A percentile compares a stretch with the other conserved stretches of the same genome.
phyloP scores from a whole-genome alignment of 345 rosid genomes.

The Populus simonii region DNA sequence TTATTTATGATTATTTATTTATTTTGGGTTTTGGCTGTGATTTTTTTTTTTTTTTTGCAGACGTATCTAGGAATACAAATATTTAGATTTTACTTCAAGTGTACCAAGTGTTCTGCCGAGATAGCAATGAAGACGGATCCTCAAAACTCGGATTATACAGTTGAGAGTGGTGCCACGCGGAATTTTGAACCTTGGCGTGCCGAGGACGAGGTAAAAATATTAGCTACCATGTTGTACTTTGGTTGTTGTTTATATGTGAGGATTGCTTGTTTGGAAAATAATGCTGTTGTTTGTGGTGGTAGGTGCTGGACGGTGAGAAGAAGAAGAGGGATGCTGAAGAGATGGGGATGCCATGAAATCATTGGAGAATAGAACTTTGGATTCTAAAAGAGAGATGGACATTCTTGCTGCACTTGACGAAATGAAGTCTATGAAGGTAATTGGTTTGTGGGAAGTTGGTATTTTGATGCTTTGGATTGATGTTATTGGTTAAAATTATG shows the following conservation, averaged over 20 bases:
- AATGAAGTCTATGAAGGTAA: constrained; percentile 43
- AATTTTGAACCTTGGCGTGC: constrained; percentile 98
- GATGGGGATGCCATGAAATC: constrained; percentile 96
- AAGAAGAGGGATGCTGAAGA: constrained; percentile 74
- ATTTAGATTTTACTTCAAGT: constrained; percentile 88
- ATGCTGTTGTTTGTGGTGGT: not conserved
- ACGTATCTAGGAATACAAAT: constrained; percentile 87
- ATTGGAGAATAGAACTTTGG: constrained; percentile 79
- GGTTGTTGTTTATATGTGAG: not conserved
- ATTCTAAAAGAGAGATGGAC: constrained; percentile 94
- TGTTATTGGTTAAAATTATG: not conserved
- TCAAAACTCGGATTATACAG: constrained; percentile 84
- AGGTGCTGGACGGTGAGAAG: constrained; percentile 56
- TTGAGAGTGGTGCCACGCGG: constrained; percentile 80
- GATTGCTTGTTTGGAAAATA: not conserved
- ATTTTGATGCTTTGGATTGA: not conserved
- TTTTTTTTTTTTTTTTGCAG: constrained; percentile 34
- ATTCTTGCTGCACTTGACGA: constrained; percentile 92
- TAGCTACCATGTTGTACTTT: not conserved
- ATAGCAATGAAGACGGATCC: constrained; percentile 87
- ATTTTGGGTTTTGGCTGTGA: not conserved
- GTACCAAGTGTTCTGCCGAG: constrained; percentile 94
- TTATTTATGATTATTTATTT: no score
- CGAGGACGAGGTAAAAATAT: constrained; percentile 61
- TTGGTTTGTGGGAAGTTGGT: not conserved